Evolutionary conservation across 1,284 basidiomycete species (phyloP).

Genomic region (Cutaneotrichosporon cavernicola): DNA sequence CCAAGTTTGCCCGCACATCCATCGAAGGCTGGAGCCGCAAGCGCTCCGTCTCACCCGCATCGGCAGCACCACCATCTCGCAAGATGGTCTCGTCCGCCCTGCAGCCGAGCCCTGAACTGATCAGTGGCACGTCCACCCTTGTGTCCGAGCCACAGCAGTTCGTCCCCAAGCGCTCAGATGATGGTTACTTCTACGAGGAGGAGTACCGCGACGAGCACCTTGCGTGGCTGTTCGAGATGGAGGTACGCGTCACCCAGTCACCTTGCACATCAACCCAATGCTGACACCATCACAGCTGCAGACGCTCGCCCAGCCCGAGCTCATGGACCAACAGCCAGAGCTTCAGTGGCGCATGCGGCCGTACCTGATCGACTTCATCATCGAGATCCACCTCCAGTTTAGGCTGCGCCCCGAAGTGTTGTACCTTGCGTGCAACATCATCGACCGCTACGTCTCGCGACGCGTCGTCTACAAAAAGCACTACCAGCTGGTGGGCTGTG

Average conservation of each 20-base stretch:
- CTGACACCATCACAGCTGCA: constrained; percentile 59
- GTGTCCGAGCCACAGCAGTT: constrained; percentile 3
- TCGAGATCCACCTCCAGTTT: constrained; percentile 97
- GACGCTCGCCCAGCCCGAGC: constrained; percentile 83
- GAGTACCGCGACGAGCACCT: constrained; percentile 93
- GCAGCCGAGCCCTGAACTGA: constrained; percentile 4
- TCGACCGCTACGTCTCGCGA: constrained; percentile 98
- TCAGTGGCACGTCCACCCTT: constrained; percentile 5
- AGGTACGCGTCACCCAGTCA: constrained; percentile 64
- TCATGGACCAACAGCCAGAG: constrained; percentile 99
- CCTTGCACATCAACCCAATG: not conserved
- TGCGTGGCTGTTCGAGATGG: constrained; percentile 94
- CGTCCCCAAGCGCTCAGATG: constrained; percentile 38
- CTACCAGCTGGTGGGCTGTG: constrained; percentile 98
- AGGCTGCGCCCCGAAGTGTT: constrained; percentile 95
- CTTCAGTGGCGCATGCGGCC: constrained; percentile 98
- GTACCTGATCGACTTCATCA: constrained; percentile 96
- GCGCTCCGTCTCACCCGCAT: constrained; percentile 42
- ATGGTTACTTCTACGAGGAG: constrained; percentile 65
- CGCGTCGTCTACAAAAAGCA: constrained; percentile 99
- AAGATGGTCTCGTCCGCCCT: constrained; percentile 14
- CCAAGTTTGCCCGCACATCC: constrained; percentile 44
- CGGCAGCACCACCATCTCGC: constrained; percentile 25
- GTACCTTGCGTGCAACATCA: constrained; percentile 96
- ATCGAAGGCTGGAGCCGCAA: constrained; percentile 47